A percentile compares a stretch with the other conserved stretches of the same genome.
phyloP scores from a whole-genome alignment of 305 asterid genomes.

The Fraxinus nigra region DNA sequence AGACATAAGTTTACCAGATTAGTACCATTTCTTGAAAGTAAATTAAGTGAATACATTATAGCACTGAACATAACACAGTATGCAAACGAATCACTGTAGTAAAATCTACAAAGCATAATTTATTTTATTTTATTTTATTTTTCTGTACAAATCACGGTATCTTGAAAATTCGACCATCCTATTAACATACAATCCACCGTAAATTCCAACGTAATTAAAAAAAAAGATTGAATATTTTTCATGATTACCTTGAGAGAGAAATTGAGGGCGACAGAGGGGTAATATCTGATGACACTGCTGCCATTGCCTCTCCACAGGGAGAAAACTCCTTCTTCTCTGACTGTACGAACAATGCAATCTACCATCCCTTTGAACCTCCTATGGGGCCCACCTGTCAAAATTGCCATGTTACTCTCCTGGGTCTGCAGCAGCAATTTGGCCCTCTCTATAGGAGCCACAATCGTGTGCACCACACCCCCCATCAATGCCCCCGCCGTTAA shows the following conservation, averaged over 20 bases:
- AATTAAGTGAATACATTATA: not conserved
- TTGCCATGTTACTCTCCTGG: slow-evolving; percentile 88
- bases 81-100: not conserved
- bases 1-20: not conserved
- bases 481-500: slow-evolving; percentile 88
- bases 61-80: not conserved
- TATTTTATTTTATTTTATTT: not conserved
- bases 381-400: slow-evolving; percentile 62
- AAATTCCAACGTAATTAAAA: not conserved
- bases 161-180: not conserved
- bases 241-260: slow-evolving; percentile 85
- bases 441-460: slow-evolving; percentile 90
- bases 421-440: slow-evolving; percentile 93
- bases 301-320: slow-evolving; percentile 99
- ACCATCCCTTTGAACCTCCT: slow-evolving; percentile 86
- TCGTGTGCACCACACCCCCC: slow-evolving; percentile 92
- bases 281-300: slow-evolving; percentile 89
- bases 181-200: not conserved
- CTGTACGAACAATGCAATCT: slow-evolving; percentile 77
- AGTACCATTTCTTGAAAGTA: not conserved
- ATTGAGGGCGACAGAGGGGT: slow-evolving; percentile 95
- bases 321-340: slow-evolving; percentile 76
- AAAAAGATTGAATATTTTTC: not conserved
- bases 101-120: not conserved
- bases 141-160: not conserved